Conservation (phyloP, 2,329 filamentous ascomycete genomes). For the Xylaria sp. region DNA sequence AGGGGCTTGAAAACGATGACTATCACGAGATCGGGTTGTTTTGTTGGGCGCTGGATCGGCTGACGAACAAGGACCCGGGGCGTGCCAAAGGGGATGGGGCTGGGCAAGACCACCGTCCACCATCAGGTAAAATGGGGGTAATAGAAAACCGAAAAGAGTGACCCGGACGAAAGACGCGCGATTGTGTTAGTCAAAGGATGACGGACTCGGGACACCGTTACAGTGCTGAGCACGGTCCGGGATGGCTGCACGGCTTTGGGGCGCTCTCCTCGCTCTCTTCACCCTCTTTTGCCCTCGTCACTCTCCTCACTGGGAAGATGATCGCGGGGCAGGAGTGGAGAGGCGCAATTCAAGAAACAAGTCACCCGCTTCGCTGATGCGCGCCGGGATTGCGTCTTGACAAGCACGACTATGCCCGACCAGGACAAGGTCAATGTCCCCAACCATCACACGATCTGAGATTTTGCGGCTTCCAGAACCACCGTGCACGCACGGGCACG, state of each 20-base stretch:
- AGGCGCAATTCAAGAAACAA: conserved; percentile 31
- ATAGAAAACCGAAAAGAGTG: conserved; percentile 41
- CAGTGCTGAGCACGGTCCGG: conserved; percentile 36
- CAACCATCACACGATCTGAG: conserved; percentile 40
- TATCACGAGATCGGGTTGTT: conserved; percentile 45
- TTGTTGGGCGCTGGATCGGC: conserved; percentile 47
- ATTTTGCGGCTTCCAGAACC: conserved; percentile 39
- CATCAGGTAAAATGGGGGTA: conserved; percentile 53
- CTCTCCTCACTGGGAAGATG: background rate
- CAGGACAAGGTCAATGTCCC: conserved; percentile 32
- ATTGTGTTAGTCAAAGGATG: conserved; percentile 40
- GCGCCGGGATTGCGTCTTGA: conserved; percentile 29
- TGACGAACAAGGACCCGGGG: conserved; percentile 45
- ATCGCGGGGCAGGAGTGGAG: conserved; percentile 34
- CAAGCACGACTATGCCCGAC: conserved; percentile 35
- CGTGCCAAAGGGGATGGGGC: conserved; percentile 33
- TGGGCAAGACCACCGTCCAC: conserved; percentile 45
- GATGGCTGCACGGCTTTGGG: conserved; percentile 28
- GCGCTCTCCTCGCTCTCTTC: background rate
- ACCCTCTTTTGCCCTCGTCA: too few species aligned
- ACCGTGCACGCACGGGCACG: conserved; percentile 29
- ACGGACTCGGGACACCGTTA: conserved; percentile 31
- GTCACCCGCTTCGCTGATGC: conserved; percentile 35
- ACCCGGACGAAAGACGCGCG: conserved; percentile 25
- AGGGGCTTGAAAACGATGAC: conserved; percentile 36